phyloP scores from a whole-genome alignment of 2,329 filamentous ascomycete species.

The Fonsecaea pugnacius region DNA sequence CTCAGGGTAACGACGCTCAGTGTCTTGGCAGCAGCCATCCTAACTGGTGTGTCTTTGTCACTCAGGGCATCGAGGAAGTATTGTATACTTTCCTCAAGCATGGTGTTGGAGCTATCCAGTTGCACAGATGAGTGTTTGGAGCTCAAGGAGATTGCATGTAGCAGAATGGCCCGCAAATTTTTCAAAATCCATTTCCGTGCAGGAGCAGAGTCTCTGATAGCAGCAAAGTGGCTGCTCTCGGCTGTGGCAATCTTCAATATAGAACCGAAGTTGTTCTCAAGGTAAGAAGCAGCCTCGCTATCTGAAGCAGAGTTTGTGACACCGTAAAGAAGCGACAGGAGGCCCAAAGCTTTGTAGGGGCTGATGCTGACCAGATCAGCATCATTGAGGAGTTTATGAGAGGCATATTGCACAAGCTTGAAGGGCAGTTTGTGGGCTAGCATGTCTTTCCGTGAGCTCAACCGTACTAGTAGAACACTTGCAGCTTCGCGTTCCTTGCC shows the following conservation, averaged over 20 bases:
- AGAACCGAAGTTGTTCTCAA: slow-evolving; percentile 68
- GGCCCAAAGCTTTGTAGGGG: slow-evolving; percentile 77
- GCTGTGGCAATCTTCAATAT: slow-evolving; percentile 64
- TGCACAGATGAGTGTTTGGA: slow-evolving; percentile 43
- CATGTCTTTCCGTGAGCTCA: slow-evolving; percentile 88
- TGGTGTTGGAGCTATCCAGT: slow-evolving; percentile 45
- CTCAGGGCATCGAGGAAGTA: slow-evolving; percentile 76
- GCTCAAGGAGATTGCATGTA: slow-evolving; percentile 64
- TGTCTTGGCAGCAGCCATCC: slow-evolving; percentile 89
- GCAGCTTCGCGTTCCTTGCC: slow-evolving; percentile 91
- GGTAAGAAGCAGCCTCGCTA: slow-evolving; percentile 71
- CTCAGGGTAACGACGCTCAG: slow-evolving; percentile 84
- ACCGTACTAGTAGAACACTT: slow-evolving; percentile 76
- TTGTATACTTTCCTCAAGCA: slow-evolving; percentile 80
- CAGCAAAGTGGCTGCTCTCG: slow-evolving; percentile 56
- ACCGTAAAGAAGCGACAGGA: slow-evolving; percentile 78
- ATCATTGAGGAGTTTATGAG: slow-evolving; percentile 61
- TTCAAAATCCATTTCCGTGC: slow-evolving; percentile 84
- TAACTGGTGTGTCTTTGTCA: slow-evolving; percentile 88
- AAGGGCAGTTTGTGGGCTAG: slow-evolving; percentile 72
- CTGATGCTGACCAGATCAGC: slow-evolving; percentile 49
- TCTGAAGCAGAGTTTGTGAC: slow-evolving; percentile 73
- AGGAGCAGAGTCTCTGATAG: slow-evolving; percentile 71
- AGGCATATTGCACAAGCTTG: slow-evolving; percentile 71
- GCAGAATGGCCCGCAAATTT: slow-evolving; percentile 74